Evolutionary conservation across 2,329 filamentous ascomycete genomes (phyloP), one percentile per base, ranked within the genome.

Genomic region (Penicillium frequentans): DNA sequence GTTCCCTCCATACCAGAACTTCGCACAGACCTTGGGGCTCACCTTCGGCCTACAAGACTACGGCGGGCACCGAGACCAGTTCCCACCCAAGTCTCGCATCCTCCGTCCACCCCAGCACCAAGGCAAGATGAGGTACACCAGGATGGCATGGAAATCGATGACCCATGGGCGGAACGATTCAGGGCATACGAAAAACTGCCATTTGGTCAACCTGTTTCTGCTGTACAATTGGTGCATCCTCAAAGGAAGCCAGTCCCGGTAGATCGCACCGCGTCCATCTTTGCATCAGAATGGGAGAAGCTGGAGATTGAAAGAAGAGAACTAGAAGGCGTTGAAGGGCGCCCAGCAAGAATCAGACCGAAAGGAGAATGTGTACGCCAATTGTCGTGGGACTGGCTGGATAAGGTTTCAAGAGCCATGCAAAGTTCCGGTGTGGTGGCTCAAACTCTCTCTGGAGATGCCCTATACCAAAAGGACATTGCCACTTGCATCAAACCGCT

Each of bases 341-440:
- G 62, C 10, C 62, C 64, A 19, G 44, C 50, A n/a, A 64, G 66
- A 27, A 60, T 70, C 11, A 52, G 51, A 7, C 68, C 61, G 45
- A 51, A 67, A 56, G 68, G 71, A 37, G 66, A 68, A n/a, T 63
- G 70, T 58, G 72, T 76, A 39, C 70, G 70, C 6, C 68, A 69
- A 13, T 68, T 79, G 23, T 57, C 73, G 8, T 48, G 55, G 6
- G 67, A 70, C 26, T 79, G 77, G 77, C 63, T 75, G 43, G 54
- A 62, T 16, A 67, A 65, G 31, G 61, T 79, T 11, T 55, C 68
- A 7, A 57, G 61, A 35, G 73, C 71, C 3, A 70, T 72, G 70
- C 49, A 61, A 10, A 49, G 68, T 6, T 55, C 68, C 27, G 60
- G 59, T 21, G 56, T 62, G 21, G 55, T 77, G 14, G 74, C 65